Evolutionary conservation across 2,329 filamentous ascomycete species (phyloP).

Genomic region (Ascochyta fabae): DNA sequence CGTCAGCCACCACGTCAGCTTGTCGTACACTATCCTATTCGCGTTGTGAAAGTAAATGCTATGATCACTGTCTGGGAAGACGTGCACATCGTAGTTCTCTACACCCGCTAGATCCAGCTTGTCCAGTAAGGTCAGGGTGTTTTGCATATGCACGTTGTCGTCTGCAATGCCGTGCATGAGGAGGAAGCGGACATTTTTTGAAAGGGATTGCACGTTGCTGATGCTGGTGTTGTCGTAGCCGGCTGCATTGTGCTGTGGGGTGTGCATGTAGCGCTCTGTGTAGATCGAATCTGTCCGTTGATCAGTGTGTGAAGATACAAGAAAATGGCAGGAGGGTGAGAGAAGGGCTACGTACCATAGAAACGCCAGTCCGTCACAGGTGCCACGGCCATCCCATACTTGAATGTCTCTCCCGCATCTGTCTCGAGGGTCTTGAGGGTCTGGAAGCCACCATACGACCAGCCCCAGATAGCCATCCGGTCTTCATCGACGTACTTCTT

Average conservation of each 20-base stretch:
- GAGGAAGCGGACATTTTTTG: constrained; percentile 82
- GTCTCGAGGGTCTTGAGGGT: constrained; percentile 93
- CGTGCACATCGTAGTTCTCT: constrained; percentile 94
- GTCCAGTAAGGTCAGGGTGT: constrained; percentile 86
- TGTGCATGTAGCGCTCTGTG: constrained; percentile 97
- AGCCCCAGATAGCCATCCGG: constrained; percentile 94
- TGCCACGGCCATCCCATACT: constrained; percentile 96
- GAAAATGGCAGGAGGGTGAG: neutral
- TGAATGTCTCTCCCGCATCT: constrained; percentile 88
- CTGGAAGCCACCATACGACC: constrained; percentile 96
- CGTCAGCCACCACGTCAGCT: constrained; percentile 86
- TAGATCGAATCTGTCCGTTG: constrained; percentile 74
- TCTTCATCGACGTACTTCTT: constrained; percentile 83
- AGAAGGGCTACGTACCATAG: constrained; percentile 63
- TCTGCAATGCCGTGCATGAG: constrained; percentile 97
- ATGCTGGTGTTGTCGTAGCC: constrained; percentile 82
- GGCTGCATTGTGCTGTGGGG: constrained; percentile 76
- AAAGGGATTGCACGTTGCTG: constrained; percentile 74
- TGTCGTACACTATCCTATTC: constrained; percentile 89
- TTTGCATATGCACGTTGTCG: constrained; percentile 98
- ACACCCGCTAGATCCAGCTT: constrained; percentile 80
- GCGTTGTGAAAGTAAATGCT: constrained; percentile 94
- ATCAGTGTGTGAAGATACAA: constrained; percentile 9
- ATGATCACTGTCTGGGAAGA: constrained; percentile 96
- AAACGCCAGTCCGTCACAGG: constrained; percentile 98